Base-by-base conservation (phyloP, 2,329 filamentous ascomycete genomes). In the Uncinocarpus reesii region DNA sequence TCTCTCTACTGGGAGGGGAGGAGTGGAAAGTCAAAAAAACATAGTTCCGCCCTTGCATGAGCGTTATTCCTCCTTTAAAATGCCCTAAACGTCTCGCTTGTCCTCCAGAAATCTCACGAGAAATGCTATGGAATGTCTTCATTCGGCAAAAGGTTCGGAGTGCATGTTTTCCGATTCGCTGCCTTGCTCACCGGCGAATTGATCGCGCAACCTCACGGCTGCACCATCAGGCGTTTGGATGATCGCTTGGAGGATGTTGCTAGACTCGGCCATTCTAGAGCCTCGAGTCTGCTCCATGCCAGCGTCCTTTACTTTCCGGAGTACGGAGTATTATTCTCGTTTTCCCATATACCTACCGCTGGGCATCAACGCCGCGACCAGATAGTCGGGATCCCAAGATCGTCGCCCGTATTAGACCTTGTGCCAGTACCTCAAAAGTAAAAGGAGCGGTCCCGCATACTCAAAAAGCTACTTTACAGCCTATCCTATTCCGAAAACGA, bases 21-120 rank as follows among this genome's bases (percentile, higher is more conserved):
- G 15, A 40, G 20, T 3, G n/a, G 6, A 24, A 40, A 36, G 15
- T 7, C 15, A 13, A 18, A 16, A 23, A 37, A 3, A 37, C 35
- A 42, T 43, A 16, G 21, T 34, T 42, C 40, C 29, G 47, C 28
- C 37, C 47, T 31, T 49, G 47, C 37, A 49, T 35, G 47, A 42
- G 32, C 40, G 37, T 42, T 49, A 28, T 23, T 36, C 15, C 20
- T 37, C 20, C n/a, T n/a, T n/a, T n/a, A n/a, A n/a, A n/a, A n/a
- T n/a, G n/a, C n/a, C n/a, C n/a, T n/a, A n/a, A n/a, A n/a, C n/a
- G n/a, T n/a, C n/a, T n/a, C n/a, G n/a, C n/a, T n/a, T n/a, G n/a
- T n/a, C n/a, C n/a, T n/a, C n/a, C n/a, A n/a, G n/a, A n/a, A n/a
- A n/a, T n/a, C n/a, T n/a, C n/a, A 26, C 7, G 7, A 24, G 11